These are phyloP conservation scores for Flaveria trinervia DNA, from an alignment of 129 eudicot species.

Conservation along the genomic window DNA sequence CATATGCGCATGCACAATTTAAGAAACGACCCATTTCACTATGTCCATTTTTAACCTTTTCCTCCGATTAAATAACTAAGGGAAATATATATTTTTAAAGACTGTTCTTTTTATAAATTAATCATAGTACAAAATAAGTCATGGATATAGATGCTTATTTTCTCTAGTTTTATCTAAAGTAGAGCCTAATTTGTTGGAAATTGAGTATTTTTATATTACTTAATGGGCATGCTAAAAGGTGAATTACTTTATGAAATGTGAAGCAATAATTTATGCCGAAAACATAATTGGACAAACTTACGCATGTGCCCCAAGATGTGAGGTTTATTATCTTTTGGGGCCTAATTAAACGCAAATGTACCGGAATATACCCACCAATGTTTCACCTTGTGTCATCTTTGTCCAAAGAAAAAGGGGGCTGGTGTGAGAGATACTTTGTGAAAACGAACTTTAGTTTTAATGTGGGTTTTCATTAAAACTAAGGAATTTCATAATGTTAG, in stretches of 20 bases:
- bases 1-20: conserved; percentile 41
- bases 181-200: conserved; percentile 10
- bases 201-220: not conserved
- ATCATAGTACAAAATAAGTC: not conserved
- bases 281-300: not conserved
- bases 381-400: not conserved
- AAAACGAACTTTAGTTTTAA: too few species aligned
- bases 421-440: too few species aligned
- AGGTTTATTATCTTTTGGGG: not conserved
- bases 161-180: not conserved
- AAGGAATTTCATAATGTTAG: too few species aligned
- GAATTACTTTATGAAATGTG: conserved; percentile 18
- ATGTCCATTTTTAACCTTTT: conserved; percentile 41
- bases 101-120: not conserved
- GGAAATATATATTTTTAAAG: not conserved
- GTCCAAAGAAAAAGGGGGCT: too few species aligned
- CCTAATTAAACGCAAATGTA: conserved; percentile 3
- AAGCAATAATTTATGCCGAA: conserved; percentile 17
- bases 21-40: conserved; percentile 41
- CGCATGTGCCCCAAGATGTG: conserved; percentile 23
- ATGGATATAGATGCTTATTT: not conserved
- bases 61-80: conserved; percentile 22
- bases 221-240: conserved; percentile 33
- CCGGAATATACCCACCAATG: not conserved
- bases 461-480: too few species aligned